Base-by-base conservation (phyloP, 192 early-diverging fungal genomes). In the Backusella tarrabulga region DNA sequence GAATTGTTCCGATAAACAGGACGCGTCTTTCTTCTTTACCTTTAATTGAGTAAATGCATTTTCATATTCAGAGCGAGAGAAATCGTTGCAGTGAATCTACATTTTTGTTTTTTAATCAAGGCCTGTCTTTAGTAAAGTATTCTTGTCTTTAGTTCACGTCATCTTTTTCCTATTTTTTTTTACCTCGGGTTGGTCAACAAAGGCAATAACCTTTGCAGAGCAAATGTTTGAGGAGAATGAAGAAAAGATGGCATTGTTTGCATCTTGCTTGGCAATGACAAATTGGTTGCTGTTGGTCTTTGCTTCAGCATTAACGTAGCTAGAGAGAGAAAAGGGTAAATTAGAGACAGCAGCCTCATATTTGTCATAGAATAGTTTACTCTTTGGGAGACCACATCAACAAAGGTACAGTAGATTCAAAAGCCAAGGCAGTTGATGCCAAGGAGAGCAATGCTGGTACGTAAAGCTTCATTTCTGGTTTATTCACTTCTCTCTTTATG, bases 111-210 rank as follows among this genome's bases (percentile, higher is more conserved):
- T 46, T 68, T 23, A 74, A 26, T 69, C 72, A 52, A 50, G 11
- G 42, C 32, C 38, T 32, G 50, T 6, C 34, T 56, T 36, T 36
- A 15, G 52, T 34, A 73, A 7, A 23, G 40, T 46, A 15, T 36
- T 14, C 42, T 44, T 44, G 42, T 14, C 17, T 44, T 17, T 44
- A 4, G 26, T 70, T n/a, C 34, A 40, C 38, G 38, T 40, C 19
- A 76, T 26, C n/a, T 12, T 19, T 66, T 21, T 50, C n/a, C 19
- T 50, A 6, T n/a, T 19, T 23, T 69, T 69, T 60, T 21, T 52
- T 77, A 83, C 82, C 75, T 72, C 72, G 42, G 79, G 82, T 52
- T 83, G 82, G 72, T 83, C 75, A 66, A 83, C 42, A 32, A 83
- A 52, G 36, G 79, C 76, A 17, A 83, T 56, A 8, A 79, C 44